Evolutionary conservation across 2,329 filamentous ascomycete genomes (phyloP).

Genomic region (Decorospora gaudefroyi): DNA sequence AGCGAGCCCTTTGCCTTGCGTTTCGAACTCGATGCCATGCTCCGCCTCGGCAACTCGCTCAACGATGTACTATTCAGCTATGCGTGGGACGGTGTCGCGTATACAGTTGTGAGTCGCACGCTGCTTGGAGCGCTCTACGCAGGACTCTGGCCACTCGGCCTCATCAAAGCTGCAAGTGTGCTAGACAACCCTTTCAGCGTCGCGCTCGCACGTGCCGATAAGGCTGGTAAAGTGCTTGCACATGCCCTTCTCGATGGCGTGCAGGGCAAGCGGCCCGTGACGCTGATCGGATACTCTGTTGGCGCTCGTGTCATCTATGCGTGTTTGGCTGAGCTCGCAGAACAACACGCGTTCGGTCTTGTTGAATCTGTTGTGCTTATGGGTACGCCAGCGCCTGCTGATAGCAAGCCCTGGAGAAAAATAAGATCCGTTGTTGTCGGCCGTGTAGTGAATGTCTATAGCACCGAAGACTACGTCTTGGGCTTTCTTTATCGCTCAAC

Average conservation of each 20-base stretch:
- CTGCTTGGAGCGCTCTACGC: slow-evolving; percentile 53
- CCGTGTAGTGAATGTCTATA: slow-evolving; percentile 83
- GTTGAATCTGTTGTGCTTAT: slow-evolving; percentile 82
- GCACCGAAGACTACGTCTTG: slow-evolving; percentile 82
- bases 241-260: slow-evolving; percentile 79
- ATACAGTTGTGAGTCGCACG: slow-evolving; percentile 69
- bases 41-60: slow-evolving; percentile 76
- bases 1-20: slow-evolving; percentile 79
- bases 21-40: slow-evolving; percentile 77
- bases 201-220: slow-evolving; percentile 74
- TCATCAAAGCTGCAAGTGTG: slow-evolving; percentile 57
- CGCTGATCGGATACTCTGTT: slow-evolving; percentile 78
- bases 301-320: slow-evolving; percentile 80
- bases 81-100: slow-evolving; percentile 74
- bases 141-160: slow-evolving; percentile 53
- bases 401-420: slow-evolving; percentile 70
- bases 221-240: slow-evolving; percentile 76
- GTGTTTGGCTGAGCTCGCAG: slow-evolving; percentile 74
- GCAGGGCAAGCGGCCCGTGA: slow-evolving; percentile 79
- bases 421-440: slow-evolving; percentile 79
- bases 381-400: slow-evolving; percentile 75
- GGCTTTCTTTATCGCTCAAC: slow-evolving; percentile 84
- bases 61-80: slow-evolving; percentile 75
- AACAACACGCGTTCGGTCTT: slow-evolving; percentile 78
- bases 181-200: slow-evolving; percentile 82